Base-by-base conservation (phyloP, 2,329 filamentous ascomycete genomes). In the Thielaviopsis euricoi region DNA sequence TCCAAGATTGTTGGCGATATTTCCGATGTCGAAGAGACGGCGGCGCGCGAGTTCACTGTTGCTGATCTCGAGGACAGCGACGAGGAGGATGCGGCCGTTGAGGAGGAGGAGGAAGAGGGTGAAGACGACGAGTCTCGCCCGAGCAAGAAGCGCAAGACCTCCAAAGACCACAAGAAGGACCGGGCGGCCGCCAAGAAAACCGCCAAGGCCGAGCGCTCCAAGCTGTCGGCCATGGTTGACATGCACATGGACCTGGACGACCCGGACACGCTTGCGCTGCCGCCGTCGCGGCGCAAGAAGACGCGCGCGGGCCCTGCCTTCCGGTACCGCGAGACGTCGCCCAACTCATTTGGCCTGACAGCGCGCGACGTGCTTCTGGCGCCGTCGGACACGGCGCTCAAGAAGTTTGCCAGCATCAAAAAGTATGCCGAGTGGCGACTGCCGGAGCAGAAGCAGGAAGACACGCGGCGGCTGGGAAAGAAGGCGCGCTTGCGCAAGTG, bases 321-420 rank as follows among this genome's bases (percentile, higher is more conserved):
- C 80, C 85, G 87, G 58, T 98, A 98, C 75, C 87, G 93, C 66
- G 90, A 96, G 68, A 95, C 91, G 1, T 94, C 88, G 0, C 91
- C 93, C 0, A 85, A 86, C 58, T 82, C 86, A 13, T 98, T 95
- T 67, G 93, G 93, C 60, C 82, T 98, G 66, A 95, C 88, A 0
- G 77, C 90, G 1, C 81, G 84, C 61, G 93, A 98, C 70, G 97
- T 98, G 64, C 79, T 98, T 37, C 78, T 85, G 67, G 89, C 95
- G 63, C 88, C 90, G 0, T 86, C 85, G 51, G 93, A 98, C 72
- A 75, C 81, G 52, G 82, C 85, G 57, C 80, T 98, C 63, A 98
- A 98, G 70, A 78, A 90, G 63, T 98, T 86, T 67, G 91, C 85
- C 5, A 91, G 93, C 6, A 74, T 98, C 66, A 98, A 98, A 78